Percentiles rank a stretch among this genome's conserved stretches.
Conservation (phyloP, 2,329 filamentous ascomycete species). For the Pseudogymnoascus destructans region DNA sequence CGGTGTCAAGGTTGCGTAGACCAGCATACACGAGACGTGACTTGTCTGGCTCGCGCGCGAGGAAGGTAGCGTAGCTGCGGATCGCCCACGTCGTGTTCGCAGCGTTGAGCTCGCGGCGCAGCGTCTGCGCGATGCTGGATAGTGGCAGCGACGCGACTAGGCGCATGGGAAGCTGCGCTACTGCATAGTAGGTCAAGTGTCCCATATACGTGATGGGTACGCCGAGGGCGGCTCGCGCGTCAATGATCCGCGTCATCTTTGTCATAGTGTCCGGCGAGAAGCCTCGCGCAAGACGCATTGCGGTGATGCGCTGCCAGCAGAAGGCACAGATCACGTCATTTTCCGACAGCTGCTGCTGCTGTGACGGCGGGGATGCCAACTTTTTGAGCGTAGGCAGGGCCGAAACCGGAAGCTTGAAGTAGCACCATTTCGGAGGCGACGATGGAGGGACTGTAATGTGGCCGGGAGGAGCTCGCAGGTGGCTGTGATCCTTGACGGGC, state of each 20-base stretch:
- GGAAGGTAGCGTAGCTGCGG: constrained; percentile 25
- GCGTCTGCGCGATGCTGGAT: constrained; percentile 13
- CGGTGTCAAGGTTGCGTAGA: too few relatives aligned
- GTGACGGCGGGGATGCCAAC: constrained; percentile 11
- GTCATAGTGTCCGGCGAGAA: constrained; percentile 16
- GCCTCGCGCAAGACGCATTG: constrained; percentile 17
- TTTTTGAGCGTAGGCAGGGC: constrained; percentile 13
- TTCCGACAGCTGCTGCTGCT: constrained; percentile 15
- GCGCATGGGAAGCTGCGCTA: constrained; percentile 17
- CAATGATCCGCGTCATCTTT: constrained; percentile 23
- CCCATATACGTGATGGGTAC: constrained; percentile 24
- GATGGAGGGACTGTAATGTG: not conserved
- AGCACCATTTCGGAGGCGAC: constrained; percentile 14
- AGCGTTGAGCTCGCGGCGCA: constrained; percentile 20
- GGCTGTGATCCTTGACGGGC: too few relatives aligned
- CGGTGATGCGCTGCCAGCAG: constrained; percentile 25
- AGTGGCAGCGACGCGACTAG: constrained; percentile 18
- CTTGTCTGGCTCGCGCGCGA: constrained; percentile 22
- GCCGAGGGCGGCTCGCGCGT: constrained; percentile 20
- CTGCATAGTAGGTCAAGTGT: constrained; percentile 19
- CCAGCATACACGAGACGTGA: constrained; percentile 19
- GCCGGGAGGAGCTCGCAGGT: too few relatives aligned
- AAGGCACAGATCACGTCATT: constrained; percentile 27
- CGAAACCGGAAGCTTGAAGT: constrained; percentile 17
- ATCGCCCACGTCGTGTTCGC: constrained; percentile 20